phyloP scores from a whole-genome alignment of 1,139 yeast genomes.

The Zygoascus sp. region DNA sequence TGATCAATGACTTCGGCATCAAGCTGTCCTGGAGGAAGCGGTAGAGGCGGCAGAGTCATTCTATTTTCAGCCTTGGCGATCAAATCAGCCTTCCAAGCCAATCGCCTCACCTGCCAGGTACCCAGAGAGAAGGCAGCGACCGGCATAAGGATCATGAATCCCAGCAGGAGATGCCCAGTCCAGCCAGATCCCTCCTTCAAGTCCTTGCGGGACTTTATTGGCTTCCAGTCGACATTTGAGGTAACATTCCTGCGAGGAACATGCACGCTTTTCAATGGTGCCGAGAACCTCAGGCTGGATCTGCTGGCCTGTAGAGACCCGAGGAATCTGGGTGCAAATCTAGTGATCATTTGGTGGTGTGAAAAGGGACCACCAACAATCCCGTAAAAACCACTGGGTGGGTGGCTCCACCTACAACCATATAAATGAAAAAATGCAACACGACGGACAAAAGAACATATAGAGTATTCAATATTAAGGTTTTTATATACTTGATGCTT shows the following conservation, averaged over 20 bases:
- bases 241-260: constrained; percentile 41
- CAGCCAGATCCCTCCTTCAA: constrained; percentile 30
- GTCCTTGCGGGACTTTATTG: constrained; percentile 52
- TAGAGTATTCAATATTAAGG: no score
- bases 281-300: background rate
- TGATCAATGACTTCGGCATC: constrained; percentile 42
- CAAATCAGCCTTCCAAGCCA: constrained; percentile 83
- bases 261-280: background rate
- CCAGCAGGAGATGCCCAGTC: constrained; percentile 38
- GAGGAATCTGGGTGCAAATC: background rate
- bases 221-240: constrained; percentile 80
- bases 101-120: constrained; percentile 85
- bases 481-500: background rate
- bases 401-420: no score
- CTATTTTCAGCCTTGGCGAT: constrained; percentile 80
- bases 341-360: constrained; percentile 1
- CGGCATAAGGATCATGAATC: constrained; percentile 67
- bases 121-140: constrained; percentile 80
- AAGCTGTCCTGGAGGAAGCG: constrained; percentile 48
- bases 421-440: no score
- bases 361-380: background rate
- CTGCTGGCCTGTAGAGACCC: background rate
- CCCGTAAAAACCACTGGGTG: no score
- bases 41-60: constrained; percentile 65
- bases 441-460: no score